phyloP scores from a whole-genome alignment of 2,329 filamentous ascomycete genomes.

The Monilinia fructicola region DNA sequence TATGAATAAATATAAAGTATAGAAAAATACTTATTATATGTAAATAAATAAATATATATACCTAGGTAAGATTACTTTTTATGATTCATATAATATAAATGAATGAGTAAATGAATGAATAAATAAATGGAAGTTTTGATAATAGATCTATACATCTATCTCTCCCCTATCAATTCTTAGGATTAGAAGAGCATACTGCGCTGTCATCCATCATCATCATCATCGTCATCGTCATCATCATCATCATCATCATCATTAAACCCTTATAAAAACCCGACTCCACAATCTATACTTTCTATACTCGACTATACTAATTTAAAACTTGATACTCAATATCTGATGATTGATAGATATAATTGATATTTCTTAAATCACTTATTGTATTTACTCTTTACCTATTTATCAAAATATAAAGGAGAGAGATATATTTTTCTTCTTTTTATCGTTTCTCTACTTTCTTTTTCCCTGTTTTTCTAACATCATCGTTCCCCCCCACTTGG shows the following conservation, averaged over 20 bases:
- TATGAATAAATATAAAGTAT: neutral
- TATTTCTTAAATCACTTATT: neutral
- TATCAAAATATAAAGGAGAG: slow-evolving; percentile 15
- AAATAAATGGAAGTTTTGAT: neutral
- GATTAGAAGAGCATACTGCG: neutral
- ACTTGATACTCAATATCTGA: neutral
- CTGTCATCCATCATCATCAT: slow-evolving; percentile 17
- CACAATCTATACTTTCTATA: slow-evolving; percentile 2
- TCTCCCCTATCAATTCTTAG: neutral
- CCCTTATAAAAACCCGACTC: slow-evolving; percentile 15
- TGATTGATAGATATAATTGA: neutral
- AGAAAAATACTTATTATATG: too few relatives aligned
- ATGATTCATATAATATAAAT: neutral
- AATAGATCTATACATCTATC: neutral
- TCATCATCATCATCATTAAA: neutral
- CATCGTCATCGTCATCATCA: slow-evolving; percentile 2
- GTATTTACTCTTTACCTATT: neutral
- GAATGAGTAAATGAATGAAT: neutral
- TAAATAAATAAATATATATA: too few relatives aligned
- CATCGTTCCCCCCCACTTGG: neutral
- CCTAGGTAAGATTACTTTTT: too few relatives aligned
- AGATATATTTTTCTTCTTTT: neutral
- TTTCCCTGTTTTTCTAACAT: neutral
- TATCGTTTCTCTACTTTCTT: slow-evolving; percentile 4
- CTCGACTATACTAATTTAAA: neutral